Percentiles rank a stretch among this genome's conserved stretches.
phyloP scores from a whole-genome alignment of 345 rosid species.

The Pugionium dolabratum region DNA sequence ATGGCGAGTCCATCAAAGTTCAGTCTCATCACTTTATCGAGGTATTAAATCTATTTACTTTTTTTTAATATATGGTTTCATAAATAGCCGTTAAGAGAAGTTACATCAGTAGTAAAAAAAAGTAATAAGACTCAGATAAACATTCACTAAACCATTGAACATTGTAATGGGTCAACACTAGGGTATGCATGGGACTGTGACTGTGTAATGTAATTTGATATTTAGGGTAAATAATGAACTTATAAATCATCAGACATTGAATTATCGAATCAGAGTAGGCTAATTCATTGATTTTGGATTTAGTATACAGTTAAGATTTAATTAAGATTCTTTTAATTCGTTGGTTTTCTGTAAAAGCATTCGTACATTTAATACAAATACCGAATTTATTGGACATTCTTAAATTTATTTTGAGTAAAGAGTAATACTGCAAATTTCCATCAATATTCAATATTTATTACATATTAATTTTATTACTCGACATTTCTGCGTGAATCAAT shows the following conservation, averaged over 20 bases:
- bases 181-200: no score
- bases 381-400: constrained; percentile 8
- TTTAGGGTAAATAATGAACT: no score
- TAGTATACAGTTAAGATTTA: not conserved
- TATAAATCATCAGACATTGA: not conserved
- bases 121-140: not conserved
- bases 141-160: constrained; percentile 29
- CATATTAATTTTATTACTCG: no score
- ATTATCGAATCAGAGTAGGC: not conserved
- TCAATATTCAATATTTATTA: not conserved
- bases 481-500: constrained; percentile 1
- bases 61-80: not conserved
- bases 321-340: not conserved
- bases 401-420: not conserved
- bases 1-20: constrained; percentile 40
- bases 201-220: no score
- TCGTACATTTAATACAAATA: not conserved
- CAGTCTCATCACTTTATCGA: constrained; percentile 40
- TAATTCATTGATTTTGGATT: not conserved
- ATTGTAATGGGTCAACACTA: constrained; percentile 4
- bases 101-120: constrained; percentile 16
- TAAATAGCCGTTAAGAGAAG: constrained; percentile 30
- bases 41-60: constrained; percentile 28
- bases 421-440: constrained; percentile 5
- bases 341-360: not conserved